Evolutionary conservation across 352 stramenopile species (phyloP), one percentile per base, ranked within the genome.

Genomic region (Phytophthora pinifolia): DNA sequence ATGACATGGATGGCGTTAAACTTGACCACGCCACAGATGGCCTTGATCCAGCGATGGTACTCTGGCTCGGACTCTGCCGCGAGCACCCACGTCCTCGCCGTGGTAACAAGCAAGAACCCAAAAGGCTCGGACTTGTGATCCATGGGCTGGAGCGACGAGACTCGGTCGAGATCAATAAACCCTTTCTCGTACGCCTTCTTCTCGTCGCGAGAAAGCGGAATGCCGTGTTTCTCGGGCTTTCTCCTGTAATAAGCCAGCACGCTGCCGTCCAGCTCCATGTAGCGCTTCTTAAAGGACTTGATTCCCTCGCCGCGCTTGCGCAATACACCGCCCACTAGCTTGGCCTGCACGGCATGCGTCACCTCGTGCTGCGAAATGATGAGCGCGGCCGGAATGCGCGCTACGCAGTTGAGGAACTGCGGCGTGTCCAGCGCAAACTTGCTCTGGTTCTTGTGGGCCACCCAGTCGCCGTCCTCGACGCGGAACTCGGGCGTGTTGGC

Each of bases 401-500:
- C 78, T 20, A 92, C 79, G 5, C 79, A 85, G 64, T 90, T 90
- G 37, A 93, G 69, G 22, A 67, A 67, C 53, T 67, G 59, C 55
- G 83, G 79, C 44, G 75, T 86, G 41, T 89, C 85, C 29, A 93
- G 57, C 41, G 74, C 65, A 9, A 87, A 72, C 46, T 63, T 67
- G 46, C 22, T 49, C 62, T 89, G 76, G 46, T 89, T 91, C 59
- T 72, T 72, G 66, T 93, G 83, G 17, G 83, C 83, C 13, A 93
- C 77, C 83, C 83, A 93, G 53, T 93, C 83, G 53, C 79, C 72
- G 54, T 90, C 74, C 33, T 88, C 70, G 12, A 93, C 72, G 47
- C 85, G 86, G 62, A 88, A 93, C 53, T 93, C 80, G 32, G 83
- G 83, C 37, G 83, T 93, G 54, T 93, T 91, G 22, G 83, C 83